Conservation (phyloP, 2,329 filamentous ascomycete species). For the Cercospora sp. region DNA sequence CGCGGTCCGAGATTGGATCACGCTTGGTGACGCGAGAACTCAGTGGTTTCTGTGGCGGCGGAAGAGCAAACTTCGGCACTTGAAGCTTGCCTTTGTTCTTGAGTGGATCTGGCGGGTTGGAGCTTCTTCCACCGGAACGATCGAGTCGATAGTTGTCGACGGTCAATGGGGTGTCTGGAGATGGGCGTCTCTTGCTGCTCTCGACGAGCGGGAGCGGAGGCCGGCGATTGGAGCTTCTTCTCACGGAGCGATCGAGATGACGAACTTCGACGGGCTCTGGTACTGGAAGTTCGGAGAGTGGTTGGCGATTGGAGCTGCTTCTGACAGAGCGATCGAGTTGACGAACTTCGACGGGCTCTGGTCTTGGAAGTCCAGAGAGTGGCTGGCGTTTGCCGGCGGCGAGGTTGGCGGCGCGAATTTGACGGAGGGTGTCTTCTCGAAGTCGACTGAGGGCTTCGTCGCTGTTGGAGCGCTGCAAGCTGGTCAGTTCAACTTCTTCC, state of each 20-base stretch:
- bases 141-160: background rate
- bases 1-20: background rate
- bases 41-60: background rate
- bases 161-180: background rate
- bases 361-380: background rate
- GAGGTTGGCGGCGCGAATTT: background rate
- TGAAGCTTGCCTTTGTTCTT: background rate
- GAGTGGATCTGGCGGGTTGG: background rate
- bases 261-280: background rate
- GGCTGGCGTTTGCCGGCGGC: background rate
- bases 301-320: background rate
- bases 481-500: background rate
- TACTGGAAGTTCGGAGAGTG: background rate
- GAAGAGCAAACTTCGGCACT: slow-evolving; percentile 1
- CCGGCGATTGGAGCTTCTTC: background rate
- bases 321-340: background rate
- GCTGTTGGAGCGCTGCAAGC: slow-evolving; percentile 5
- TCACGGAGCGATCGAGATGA: background rate
- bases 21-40: background rate
- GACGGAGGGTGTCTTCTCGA: background rate
- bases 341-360: background rate
- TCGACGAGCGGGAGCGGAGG: background rate
- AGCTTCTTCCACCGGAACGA: background rate
- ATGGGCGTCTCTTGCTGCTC: background rate
- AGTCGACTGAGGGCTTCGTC: background rate